Conservation (phyloP, 495 filamentous ascomycete species). For the Penicillium flavigenum region DNA sequence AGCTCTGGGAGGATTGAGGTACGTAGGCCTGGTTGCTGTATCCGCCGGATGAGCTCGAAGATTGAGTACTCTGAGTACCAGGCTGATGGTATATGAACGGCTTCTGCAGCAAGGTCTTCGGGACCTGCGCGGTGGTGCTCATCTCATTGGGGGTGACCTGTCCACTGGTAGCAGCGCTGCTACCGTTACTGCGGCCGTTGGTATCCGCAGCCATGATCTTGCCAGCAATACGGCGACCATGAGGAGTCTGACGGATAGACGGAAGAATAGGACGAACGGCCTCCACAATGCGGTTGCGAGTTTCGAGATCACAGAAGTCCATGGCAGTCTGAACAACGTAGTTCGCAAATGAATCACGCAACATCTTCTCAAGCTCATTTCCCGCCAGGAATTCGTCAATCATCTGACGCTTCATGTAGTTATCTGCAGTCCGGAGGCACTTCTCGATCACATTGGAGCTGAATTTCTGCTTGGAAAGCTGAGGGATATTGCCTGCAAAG, state of each 20-base stretch:
- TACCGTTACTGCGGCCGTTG: conserved; percentile 36
- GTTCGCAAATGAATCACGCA: conserved; percentile 91
- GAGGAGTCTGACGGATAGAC: conserved; percentile 79
- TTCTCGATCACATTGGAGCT: conserved; percentile 99
- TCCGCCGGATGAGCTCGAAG: conserved; percentile 24
- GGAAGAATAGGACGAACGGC: conserved; percentile 80
- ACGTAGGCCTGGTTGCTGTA: conserved; percentile 32
- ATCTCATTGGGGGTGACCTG: conserved; percentile 44
- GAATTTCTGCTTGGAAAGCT: conserved; percentile 94
- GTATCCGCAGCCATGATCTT: conserved; percentile 63
- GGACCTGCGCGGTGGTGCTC: conserved; percentile 32
- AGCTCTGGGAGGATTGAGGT: conserved; percentile 32
- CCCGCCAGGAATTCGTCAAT: conserved; percentile 77
- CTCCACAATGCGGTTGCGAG: conserved; percentile 73
- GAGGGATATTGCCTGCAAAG: conserved; percentile 71
- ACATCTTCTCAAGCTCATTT: conserved; percentile 76
- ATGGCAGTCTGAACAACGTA: conserved; percentile 97
- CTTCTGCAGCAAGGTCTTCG: conserved; percentile 35
- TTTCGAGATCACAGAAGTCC: conserved; percentile 72
- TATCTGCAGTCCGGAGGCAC: conserved; percentile 78
- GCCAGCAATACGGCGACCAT: conserved; percentile 85
- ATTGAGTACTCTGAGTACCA: conserved; percentile 27
- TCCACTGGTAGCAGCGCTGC: conserved; percentile 36
- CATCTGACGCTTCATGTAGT: conserved; percentile 69
- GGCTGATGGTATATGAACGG: conserved; percentile 33